Evolutionary conservation across 352 stramenopile genomes (phyloP).

Genomic region (Globisporangium solare): DNA sequence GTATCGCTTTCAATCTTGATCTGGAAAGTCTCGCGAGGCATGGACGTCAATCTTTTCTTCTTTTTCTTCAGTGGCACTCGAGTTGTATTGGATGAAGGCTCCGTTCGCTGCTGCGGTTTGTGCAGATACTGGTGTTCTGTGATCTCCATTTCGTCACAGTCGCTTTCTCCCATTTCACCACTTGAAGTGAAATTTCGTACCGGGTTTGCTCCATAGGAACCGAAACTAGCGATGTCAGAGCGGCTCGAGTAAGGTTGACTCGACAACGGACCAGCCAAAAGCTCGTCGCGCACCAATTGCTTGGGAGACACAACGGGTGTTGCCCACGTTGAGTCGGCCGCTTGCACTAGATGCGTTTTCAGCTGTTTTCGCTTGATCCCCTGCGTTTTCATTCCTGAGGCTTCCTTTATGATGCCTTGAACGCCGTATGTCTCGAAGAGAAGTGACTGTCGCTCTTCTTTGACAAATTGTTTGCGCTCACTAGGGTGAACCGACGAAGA

Average conservation of each 20-base stretch:
- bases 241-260: conserved; percentile 28
- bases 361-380: conserved; percentile 60
- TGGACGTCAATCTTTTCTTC: conserved; percentile 3
- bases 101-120: neutral
- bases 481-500: conserved; percentile 5
- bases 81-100: conserved; percentile 3
- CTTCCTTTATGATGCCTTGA: conserved; percentile 6
- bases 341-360: conserved; percentile 40
- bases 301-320: conserved; percentile 22
- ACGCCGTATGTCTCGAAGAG: conserved; percentile 72
- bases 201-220: conserved; percentile 13
- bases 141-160: neutral
- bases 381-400: conserved; percentile 10
- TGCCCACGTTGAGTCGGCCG: conserved; percentile 29
- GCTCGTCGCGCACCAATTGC: conserved; percentile 21
- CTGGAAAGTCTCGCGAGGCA: conserved; percentile 20
- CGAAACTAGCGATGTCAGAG: conserved; percentile 2
- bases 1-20: conserved; percentile 38
- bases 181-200: conserved; percentile 2
- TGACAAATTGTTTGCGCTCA: conserved; percentile 32
- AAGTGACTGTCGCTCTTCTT: conserved; percentile 47
- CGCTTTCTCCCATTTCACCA: neutral
- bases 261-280: conserved; percentile 14
- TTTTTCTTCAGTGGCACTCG: conserved; percentile 29
- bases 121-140: conserved; percentile 11